Conservation (phyloP, 2,329 filamentous ascomycete genomes). For the Nannizzia gypsea region DNA sequence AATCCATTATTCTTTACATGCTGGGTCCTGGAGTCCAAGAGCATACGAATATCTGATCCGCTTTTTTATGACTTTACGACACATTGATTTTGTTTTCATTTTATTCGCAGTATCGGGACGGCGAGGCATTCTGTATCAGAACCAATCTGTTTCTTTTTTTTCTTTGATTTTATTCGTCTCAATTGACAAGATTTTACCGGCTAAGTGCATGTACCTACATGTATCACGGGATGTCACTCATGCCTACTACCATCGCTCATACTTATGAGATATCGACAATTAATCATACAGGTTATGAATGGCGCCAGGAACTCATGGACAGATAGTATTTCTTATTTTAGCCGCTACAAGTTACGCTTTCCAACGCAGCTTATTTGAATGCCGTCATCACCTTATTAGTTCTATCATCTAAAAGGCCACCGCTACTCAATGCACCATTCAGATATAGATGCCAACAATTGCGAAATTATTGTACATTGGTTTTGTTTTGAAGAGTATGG, state of each 20-base stretch:
- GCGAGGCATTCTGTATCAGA: not conserved
- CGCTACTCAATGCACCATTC: too few species aligned
- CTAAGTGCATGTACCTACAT: not conserved
- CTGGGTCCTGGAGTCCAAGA: not conserved
- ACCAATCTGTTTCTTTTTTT: conserved; percentile 2
- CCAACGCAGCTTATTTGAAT: not conserved
- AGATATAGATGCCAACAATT: too few species aligned
- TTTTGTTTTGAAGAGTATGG: too few species aligned
- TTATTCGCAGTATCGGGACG: not conserved
- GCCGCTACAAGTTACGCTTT: not conserved
- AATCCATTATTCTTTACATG: not conserved
- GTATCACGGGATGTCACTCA: conserved; percentile 2
- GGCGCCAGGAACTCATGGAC: not conserved
- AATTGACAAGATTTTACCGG: not conserved
- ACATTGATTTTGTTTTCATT: not conserved
- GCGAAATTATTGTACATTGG: too few species aligned
- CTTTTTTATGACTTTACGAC: not conserved
- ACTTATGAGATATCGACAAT: conserved; percentile 1
- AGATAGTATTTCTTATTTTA: not conserved
- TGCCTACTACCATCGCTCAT: not conserved
- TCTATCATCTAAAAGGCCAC: not conserved
- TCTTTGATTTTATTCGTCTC: not conserved
- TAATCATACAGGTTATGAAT: not conserved
- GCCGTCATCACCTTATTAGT: too few species aligned
- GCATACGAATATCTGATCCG: not conserved